These are phyloP conservation scores for Trametes sanguinea DNA, from an alignment of 768 basidiomycete genomes.

Conservation along the genomic window DNA sequence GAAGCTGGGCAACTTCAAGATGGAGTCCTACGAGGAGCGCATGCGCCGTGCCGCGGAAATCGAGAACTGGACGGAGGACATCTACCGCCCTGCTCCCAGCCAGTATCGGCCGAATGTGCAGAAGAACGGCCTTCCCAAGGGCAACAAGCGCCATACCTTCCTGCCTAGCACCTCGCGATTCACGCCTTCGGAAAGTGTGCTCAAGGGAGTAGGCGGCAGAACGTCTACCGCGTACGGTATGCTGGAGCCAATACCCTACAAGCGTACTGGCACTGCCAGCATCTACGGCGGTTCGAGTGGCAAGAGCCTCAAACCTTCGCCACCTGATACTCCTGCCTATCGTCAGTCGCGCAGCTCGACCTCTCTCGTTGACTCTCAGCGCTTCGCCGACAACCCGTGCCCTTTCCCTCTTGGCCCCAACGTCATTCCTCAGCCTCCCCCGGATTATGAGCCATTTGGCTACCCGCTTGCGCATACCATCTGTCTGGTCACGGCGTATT, in stretches of 20 bases:
- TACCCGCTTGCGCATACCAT: conserved; percentile 94
- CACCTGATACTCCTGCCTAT: conserved; percentile 71
- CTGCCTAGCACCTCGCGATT: conserved; percentile 73
- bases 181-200: conserved; percentile 67
- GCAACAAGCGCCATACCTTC: conserved; percentile 56
- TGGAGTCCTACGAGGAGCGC: conserved; percentile 89
- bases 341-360: conserved; percentile 81
- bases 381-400: conserved; percentile 70
- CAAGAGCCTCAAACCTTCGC: conserved; percentile 55
- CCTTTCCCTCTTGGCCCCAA: conserved; percentile 88
- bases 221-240: conserved; percentile 67
- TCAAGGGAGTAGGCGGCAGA: conserved; percentile 49
- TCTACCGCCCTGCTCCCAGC: conserved; percentile 90
- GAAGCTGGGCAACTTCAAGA: conserved; percentile 90
- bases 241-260: conserved; percentile 62
- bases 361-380: conserved; percentile 60
- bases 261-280: conserved; percentile 48
- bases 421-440: conserved; percentile 90
- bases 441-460: conserved; percentile 93
- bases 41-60: conserved; percentile 89
- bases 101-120: conserved; percentile 87
- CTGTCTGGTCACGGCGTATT: conserved; percentile 97
- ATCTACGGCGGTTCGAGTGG: conserved; percentile 32
- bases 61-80: conserved; percentile 95
- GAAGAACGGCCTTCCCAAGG: conserved; percentile 66